phyloP scores from a whole-genome alignment of 1,139 yeast genomes.

The Wickerhamomyces sp. region DNA sequence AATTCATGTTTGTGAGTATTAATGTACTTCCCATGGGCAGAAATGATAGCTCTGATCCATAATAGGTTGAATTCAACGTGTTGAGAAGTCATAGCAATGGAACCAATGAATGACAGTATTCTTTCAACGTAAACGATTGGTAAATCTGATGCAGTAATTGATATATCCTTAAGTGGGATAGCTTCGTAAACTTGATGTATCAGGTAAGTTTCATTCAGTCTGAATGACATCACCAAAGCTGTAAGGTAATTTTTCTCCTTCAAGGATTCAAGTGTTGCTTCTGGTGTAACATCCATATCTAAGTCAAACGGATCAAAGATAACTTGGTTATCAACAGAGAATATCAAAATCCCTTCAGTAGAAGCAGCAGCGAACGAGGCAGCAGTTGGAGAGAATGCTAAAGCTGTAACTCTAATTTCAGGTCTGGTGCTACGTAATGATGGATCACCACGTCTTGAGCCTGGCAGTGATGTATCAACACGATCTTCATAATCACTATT shows the following conservation, averaged over 20 bases:
- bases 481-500: constrained; percentile 83
- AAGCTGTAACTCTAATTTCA: constrained; percentile 70
- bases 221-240: constrained; percentile 89
- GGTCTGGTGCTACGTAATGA: constrained; percentile 74
- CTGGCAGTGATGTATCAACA: constrained; percentile 73
- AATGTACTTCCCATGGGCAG: constrained; percentile 75
- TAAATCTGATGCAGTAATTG: constrained; percentile 56
- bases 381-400: constrained; percentile 87
- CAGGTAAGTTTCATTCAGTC: constrained; percentile 77
- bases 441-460: constrained; percentile 87
- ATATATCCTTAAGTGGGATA: constrained; percentile 71
- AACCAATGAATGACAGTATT: constrained; percentile 67
- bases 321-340: constrained; percentile 69
- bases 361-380: constrained; percentile 92
- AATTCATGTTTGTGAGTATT: constrained; percentile 59
- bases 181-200: constrained; percentile 71
- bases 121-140: constrained; percentile 76
- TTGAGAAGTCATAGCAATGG: constrained; percentile 64
- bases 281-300: constrained; percentile 89
- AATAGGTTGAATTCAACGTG: constrained; percentile 80
- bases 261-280: constrained; percentile 58
- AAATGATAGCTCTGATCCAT: constrained; percentile 70
- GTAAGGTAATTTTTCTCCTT: constrained; percentile 67
- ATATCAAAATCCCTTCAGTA: constrained; percentile 86
- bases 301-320: constrained; percentile 93